Percentiles rank a stretch among this genome's conserved stretches.
phyloP scores from a whole-genome alignment of 2,329 filamentous ascomycete species.

The Apiospora marii region DNA sequence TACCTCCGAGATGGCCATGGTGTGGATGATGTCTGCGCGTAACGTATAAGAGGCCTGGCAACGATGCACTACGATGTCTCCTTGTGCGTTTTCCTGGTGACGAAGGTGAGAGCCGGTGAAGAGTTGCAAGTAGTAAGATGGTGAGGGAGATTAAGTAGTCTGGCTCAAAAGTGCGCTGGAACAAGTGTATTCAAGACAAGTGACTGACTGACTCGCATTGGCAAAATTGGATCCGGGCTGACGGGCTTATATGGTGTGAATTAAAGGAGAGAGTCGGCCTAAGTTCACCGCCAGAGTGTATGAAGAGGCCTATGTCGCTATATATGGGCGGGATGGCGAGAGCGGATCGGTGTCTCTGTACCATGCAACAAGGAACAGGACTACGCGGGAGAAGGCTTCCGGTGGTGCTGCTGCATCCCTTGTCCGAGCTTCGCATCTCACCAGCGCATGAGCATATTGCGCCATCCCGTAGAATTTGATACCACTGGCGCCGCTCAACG shows the following conservation, averaged over 20 bases:
- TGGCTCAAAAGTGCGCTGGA: not conserved
- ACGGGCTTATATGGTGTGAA: slow-evolving; percentile 15
- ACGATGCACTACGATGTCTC: not conserved
- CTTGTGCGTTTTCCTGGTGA: not conserved
- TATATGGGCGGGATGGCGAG: slow-evolving; percentile 12
- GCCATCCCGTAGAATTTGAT: slow-evolving; percentile 20
- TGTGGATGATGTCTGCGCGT: not conserved
- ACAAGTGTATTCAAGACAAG: not conserved
- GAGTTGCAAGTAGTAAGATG: not conserved
- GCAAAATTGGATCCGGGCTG: not conserved
- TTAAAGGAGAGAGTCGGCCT: not conserved
- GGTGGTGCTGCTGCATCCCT: not conserved
- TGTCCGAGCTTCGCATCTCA: slow-evolving; percentile 13
- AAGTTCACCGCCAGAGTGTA: slow-evolving; percentile 12
- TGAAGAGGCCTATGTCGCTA: slow-evolving; percentile 15
- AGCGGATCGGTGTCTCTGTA: slow-evolving; percentile 5
- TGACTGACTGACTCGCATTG: slow-evolving; percentile 20
- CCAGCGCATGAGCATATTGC: slow-evolving; percentile 18
- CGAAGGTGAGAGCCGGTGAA: not conserved
- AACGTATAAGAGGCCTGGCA: not conserved
- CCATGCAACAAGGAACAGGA: not conserved
- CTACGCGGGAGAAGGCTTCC: not conserved
- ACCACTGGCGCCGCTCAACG: not conserved
- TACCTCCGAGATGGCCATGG: slow-evolving; percentile 26
- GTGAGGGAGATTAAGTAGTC: not conserved